Evolutionary conservation across 1,284 basidiomycete species (phyloP).

Genomic region (Ustilago tritici): DNA sequence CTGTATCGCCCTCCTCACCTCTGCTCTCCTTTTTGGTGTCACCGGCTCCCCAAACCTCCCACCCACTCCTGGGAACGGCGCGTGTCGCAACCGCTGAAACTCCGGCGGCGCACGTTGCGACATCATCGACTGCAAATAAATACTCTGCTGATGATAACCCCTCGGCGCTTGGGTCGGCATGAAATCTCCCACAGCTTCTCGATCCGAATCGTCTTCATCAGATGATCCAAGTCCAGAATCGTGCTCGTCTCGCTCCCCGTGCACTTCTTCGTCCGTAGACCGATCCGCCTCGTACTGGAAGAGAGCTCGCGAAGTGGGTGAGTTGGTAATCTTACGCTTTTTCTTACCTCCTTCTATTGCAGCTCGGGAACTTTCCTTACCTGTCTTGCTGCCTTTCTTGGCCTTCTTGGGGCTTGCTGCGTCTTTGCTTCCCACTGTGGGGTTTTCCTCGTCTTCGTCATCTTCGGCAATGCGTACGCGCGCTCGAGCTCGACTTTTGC

Average conservation of each 20-base stretch:
- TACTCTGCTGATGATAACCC: slow-evolving; percentile 72
- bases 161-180: slow-evolving; percentile 78
- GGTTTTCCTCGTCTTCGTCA: slow-evolving; percentile 5
- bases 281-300: slow-evolving; percentile 78
- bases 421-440: not conserved
- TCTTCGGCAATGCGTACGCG: slow-evolving; percentile 16
- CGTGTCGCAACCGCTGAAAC: slow-evolving; percentile 32
- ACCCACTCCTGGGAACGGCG: slow-evolving; percentile 54
- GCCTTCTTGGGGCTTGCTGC: not conserved
- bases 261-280: slow-evolving; percentile 81
- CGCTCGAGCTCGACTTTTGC: slow-evolving; percentile 3
- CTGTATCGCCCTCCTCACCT: slow-evolving; percentile 14
- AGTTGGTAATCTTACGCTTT: slow-evolving; percentile 60
- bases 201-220: slow-evolving; percentile 76
- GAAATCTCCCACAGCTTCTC: slow-evolving; percentile 75
- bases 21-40: slow-evolving; percentile 19
- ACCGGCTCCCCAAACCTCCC: slow-evolving; percentile 41
- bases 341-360: slow-evolving; percentile 10
- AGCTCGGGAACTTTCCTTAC: slow-evolving; percentile 18
- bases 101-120: slow-evolving; percentile 55
- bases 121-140: slow-evolving; percentile 65
- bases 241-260: slow-evolving; percentile 70
- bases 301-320: slow-evolving; percentile 71
- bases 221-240: slow-evolving; percentile 72
- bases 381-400: slow-evolving; percentile 20